phyloP scores from a whole-genome alignment of 371 early-diverging fungal genomes.

The Mortierella sp. region DNA sequence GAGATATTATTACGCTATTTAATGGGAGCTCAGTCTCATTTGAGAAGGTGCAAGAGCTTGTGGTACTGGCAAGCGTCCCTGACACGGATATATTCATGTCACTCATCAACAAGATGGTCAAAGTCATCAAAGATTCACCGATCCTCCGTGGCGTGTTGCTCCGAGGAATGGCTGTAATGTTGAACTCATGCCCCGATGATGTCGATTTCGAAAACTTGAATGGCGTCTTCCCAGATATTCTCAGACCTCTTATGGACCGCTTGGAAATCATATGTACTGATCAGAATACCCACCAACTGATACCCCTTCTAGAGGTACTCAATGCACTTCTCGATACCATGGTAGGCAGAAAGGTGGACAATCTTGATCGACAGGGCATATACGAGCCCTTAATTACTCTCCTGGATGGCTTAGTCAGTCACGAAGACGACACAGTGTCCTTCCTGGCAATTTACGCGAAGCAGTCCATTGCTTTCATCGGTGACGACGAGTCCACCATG shows the following conservation, averaged over 20 bases:
- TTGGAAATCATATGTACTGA: not conserved
- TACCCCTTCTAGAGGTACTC: not conserved
- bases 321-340: constrained; percentile 2
- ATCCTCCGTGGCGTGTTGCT: not conserved
- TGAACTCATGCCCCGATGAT: not conserved
- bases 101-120: not conserved
- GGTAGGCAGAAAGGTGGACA: not conserved
- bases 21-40: too few relatives aligned
- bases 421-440: not conserved
- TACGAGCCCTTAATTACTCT: not conserved
- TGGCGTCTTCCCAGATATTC: constrained; percentile 1
- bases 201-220: not conserved
- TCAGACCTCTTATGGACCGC: not conserved
- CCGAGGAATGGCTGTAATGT: not conserved
- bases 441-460: constrained; percentile 3
- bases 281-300: not conserved
- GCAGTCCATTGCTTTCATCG: too few relatives aligned
- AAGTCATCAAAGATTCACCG: not conserved
- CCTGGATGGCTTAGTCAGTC: too few relatives aligned
- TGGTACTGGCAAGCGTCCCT: not conserved
- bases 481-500: too few relatives aligned
- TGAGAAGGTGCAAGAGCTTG: not conserved
- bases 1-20: too few relatives aligned
- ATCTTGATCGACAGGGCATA: not conserved
- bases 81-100: not conserved